phyloP scores from a whole-genome alignment of 441 rosid species.

The Macaranga tanarius region DNA sequence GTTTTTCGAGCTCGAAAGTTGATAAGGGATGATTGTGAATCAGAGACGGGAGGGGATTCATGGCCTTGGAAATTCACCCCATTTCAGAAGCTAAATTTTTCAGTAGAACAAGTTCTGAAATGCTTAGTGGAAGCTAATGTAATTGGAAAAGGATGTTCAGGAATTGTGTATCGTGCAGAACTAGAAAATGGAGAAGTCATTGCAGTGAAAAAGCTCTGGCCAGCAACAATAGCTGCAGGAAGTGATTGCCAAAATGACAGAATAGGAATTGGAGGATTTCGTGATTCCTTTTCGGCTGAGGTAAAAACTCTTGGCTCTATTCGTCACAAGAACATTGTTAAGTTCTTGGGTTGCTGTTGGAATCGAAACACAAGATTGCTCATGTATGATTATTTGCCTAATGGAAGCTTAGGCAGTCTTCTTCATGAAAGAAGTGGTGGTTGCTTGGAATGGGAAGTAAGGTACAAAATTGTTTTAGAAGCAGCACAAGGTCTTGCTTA shows the following conservation, averaged over 20 bases:
- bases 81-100: slow-evolving; percentile 88
- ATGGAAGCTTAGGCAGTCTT: slow-evolving; percentile 88
- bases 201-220: slow-evolving; percentile 97
- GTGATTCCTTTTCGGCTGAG: slow-evolving; percentile 93
- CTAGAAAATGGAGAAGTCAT: slow-evolving; percentile 82
- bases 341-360: slow-evolving; percentile 94
- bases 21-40: slow-evolving; percentile 50
- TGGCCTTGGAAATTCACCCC: slow-evolving; percentile 96
- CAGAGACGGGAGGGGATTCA: slow-evolving; percentile 53
- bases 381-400: slow-evolving; percentile 94
- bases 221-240: slow-evolving; percentile 42
- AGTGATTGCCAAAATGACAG: slow-evolving; percentile 35
- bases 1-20: slow-evolving; percentile 53
- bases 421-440: slow-evolving; percentile 79
- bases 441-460: slow-evolving; percentile 80
- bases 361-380: slow-evolving; percentile 72
- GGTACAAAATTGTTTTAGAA: slow-evolving; percentile 74
- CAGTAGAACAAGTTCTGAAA: slow-evolving; percentile 76
- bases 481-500: slow-evolving; percentile 94
- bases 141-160: slow-evolving; percentile 94
- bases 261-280: slow-evolving; percentile 40
- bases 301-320: slow-evolving; percentile 94
- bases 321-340: slow-evolving; percentile 92
- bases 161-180: slow-evolving; percentile 85
- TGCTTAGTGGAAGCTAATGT: slow-evolving; percentile 79